Evolutionary conservation across 83 land plant genomes (phyloP).

Genomic region (Picea abies): DNA sequence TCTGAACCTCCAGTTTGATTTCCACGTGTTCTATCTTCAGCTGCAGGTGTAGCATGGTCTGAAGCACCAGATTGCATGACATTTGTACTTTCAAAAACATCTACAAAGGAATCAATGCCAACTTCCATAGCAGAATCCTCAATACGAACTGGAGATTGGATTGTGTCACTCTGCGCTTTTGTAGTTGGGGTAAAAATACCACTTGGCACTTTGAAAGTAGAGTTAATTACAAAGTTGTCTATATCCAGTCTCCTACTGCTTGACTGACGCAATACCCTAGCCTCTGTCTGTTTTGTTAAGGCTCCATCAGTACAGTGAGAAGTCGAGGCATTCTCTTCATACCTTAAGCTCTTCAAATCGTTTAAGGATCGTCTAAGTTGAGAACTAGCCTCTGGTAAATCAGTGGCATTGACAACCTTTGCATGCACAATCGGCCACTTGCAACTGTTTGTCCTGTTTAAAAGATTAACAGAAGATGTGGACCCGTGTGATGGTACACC

Average conservation of each 20-base stretch:
- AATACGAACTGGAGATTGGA: not conserved
- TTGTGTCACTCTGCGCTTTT: not conserved
- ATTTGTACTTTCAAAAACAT: not conserved
- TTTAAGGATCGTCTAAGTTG: slow-evolving; percentile 33
- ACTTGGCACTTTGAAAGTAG: not conserved
- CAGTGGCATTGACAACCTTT: slow-evolving; percentile 34
- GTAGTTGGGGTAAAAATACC: not conserved
- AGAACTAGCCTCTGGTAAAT: slow-evolving; percentile 36
- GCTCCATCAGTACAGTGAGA: slow-evolving; percentile 47
- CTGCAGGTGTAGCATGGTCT: not conserved
- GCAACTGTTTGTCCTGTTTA: slow-evolving; percentile 58
- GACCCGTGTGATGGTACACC: not conserved
- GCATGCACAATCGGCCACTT: slow-evolving; percentile 63
- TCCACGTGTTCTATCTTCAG: not conserved
- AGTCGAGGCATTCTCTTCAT: slow-evolving; percentile 36
- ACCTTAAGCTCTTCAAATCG: slow-evolving; percentile 31
- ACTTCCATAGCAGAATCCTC: not conserved
- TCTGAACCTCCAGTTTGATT: not conserved
- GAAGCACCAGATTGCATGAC: not conserved
- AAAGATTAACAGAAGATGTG: not conserved
- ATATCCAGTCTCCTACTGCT: slow-evolving; percentile 36
- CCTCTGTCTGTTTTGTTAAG: slow-evolving; percentile 37
- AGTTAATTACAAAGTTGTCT: slow-evolving; percentile 19
- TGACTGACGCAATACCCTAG: slow-evolving; percentile 32
- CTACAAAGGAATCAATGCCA: slow-evolving; percentile 6